Percentiles rank a stretch among this genome's conserved stretches.
These are phyloP conservation scores for Coccinonectria pachysandricola DNA, from an alignment of 2,329 filamentous ascomycete genomes.

Conservation along the genomic window DNA sequence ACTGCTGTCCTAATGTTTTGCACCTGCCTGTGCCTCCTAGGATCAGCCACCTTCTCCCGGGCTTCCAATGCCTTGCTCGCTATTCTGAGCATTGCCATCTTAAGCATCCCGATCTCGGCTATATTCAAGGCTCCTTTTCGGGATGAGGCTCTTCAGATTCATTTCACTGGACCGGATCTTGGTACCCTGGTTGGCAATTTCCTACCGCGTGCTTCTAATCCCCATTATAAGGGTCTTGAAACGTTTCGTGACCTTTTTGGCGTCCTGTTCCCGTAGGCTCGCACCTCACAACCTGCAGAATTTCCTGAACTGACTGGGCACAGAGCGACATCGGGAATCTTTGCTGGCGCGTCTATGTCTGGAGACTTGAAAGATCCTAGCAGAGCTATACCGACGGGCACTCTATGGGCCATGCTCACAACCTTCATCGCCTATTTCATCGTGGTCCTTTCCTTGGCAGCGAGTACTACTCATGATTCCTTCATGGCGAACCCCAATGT, in stretches of 20 bases:
- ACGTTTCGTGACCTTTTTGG: constrained; percentile 78
- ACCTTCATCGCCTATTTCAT: constrained; percentile 68
- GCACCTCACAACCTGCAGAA: no score
- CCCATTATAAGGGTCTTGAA: constrained; percentile 50
- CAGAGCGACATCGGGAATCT: constrained; percentile 44
- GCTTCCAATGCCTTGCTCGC: constrained; percentile 68
- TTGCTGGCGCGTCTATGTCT: constrained; percentile 78
- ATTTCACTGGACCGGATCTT: constrained; percentile 68
- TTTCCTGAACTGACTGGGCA: constrained; percentile 1
- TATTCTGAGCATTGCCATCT: constrained; percentile 60
- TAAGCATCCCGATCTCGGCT: constrained; percentile 76
- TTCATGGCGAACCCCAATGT: constrained; percentile 69
- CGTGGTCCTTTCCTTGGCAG: constrained; percentile 69
- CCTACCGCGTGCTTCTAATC: constrained; percentile 55
- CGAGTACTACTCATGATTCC: constrained; percentile 62
- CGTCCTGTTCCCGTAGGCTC: constrained; percentile 61
- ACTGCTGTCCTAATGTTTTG: constrained; percentile 62
- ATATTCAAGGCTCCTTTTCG: constrained; percentile 58
- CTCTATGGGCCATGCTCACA: constrained; percentile 63
- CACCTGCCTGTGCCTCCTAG: constrained; percentile 66
- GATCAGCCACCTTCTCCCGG: constrained; percentile 68
- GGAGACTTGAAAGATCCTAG: constrained; percentile 75
- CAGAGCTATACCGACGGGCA: constrained; percentile 77
- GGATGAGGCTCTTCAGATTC: constrained; percentile 49
- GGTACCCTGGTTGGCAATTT: constrained; percentile 66